phyloP scores from a whole-genome alignment of 257 asterid genomes.

The Solanum sparsipilum region DNA sequence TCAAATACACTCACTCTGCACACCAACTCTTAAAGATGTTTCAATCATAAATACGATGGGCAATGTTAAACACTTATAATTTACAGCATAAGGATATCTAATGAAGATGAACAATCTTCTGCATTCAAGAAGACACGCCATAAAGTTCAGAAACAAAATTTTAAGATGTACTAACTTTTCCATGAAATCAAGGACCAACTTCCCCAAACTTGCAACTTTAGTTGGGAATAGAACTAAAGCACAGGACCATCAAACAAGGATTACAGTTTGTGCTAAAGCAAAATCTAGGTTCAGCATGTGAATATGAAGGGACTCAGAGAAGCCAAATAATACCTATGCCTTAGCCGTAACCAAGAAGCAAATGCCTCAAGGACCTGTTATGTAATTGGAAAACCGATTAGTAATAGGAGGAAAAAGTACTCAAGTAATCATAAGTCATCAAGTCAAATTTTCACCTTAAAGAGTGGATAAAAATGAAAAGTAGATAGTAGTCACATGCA shows the following conservation, averaged over 20 bases:
- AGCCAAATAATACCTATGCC: conserved; percentile 62
- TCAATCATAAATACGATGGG: neutral
- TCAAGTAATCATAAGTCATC: neutral
- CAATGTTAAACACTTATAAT: neutral
- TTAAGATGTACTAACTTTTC: neutral
- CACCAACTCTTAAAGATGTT: neutral
- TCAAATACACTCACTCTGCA: neutral
- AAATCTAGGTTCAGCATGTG: neutral
- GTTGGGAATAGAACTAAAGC: neutral
- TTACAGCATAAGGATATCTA: neutral
- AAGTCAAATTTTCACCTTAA: neutral
- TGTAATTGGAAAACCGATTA: conserved; percentile 11
- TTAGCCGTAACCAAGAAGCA: conserved; percentile 96
- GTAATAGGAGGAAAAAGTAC: neutral
- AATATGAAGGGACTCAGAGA: neutral
- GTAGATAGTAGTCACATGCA: neutral
- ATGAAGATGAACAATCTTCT: neutral
- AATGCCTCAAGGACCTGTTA: conserved; percentile 95
- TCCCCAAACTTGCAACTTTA: neutral
- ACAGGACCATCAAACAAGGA: neutral
- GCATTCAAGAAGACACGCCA: neutral
- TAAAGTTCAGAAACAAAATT: neutral
- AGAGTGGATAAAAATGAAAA: neutral
- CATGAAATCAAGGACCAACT: neutral
- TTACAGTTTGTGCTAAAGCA: neutral